These are phyloP conservation scores for Cylindrotheca closterium DNA, from an alignment of 108 stramenopile species.

Conservation along the genomic window DNA sequence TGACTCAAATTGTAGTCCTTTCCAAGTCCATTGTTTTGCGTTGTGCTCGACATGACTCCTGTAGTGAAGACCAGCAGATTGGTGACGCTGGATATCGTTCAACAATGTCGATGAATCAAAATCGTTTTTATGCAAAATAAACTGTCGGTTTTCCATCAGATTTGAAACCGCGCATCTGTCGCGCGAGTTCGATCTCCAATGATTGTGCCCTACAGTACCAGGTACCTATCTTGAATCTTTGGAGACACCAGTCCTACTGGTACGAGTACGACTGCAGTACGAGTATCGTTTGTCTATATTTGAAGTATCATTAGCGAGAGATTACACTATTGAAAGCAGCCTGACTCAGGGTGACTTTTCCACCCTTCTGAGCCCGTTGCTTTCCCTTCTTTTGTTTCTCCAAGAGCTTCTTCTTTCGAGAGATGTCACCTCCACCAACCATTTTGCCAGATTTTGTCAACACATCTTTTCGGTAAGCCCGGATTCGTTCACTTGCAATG, in stretches of 20 bases:
- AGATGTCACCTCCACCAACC: slow-evolving; percentile 96
- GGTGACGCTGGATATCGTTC: too few relatives aligned
- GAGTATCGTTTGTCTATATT: too few relatives aligned
- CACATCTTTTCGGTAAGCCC: slow-evolving; percentile 96
- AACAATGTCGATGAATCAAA: too few relatives aligned
- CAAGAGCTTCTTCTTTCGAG: slow-evolving; percentile 96
- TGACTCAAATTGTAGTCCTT: slow-evolving; percentile 11
- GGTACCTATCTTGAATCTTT: too few relatives aligned
- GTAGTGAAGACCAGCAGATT: neutral
- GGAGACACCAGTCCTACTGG: too few relatives aligned
- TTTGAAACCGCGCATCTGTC: too few relatives aligned
- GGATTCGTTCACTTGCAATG: slow-evolving; percentile 78
- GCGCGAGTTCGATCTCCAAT: too few relatives aligned
- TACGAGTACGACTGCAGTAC: too few relatives aligned
- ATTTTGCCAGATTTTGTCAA: slow-evolving; percentile 90
- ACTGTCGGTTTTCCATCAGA: too few relatives aligned
- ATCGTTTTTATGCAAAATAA: too few relatives aligned
- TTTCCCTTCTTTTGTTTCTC: slow-evolving; percentile 99
- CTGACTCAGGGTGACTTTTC: slow-evolving; percentile 92
- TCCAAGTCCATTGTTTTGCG: neutral
- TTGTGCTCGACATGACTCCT: neutral
- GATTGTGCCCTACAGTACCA: too few relatives aligned
- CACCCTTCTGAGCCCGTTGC: slow-evolving; percentile 92
- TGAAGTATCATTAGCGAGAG: slow-evolving; percentile 10
- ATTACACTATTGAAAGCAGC: slow-evolving; percentile 95